Base-by-base conservation (phyloP, 2,329 filamentous ascomycete species). In the Aspergillus novoparasiticus region DNA sequence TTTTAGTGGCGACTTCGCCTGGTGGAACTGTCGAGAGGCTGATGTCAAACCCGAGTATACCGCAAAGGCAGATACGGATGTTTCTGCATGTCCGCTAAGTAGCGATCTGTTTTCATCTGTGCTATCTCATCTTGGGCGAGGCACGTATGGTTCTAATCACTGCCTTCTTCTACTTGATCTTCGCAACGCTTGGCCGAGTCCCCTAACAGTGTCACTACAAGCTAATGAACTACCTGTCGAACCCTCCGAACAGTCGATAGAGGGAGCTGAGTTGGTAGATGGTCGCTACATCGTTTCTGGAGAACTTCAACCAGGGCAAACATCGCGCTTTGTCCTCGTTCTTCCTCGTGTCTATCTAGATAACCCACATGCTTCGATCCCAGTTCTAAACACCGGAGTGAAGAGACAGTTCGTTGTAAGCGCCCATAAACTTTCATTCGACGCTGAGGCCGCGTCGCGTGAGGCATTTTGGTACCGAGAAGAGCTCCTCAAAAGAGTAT, bases 391-490 rank as follows among this genome's bases (percentile, higher is more conserved):
- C 68, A 90, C 90, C 0, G 88, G 90, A 0, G 88, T 90, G n/a
- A 90, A 93, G 73, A 87, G 93, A n/a, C 94, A 97, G 73, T 97
- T 96, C 71, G 92, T 97, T 34, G 92, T 97, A 50, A 95, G 91
- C 76, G 87, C 89, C 19, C 89, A 87, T 73, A 91, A 91, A 70
- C 87, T 94, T 61, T 89, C 90, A 0, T 91, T 92, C 0, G 92
- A 95, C 67, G 86, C 86, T 50, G 94, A 97, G 78, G 87, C 91
- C 39, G 86, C 88, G 14, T 90, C 85, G 64, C 85, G 94, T 58
- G 93, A 97, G 78, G 88, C 89, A 0, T 97, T 97, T 75, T 97
- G 94, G 94, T 97, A 93, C 76, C 87, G 93, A 19, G 91, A 96
- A 75, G 88, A 87, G 72, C 85, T 97, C 2, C 84, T 97, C 3